These are phyloP conservation scores for Neonectria ditissima DNA, from an alignment of 2,329 filamentous ascomycete species.

Conservation along the genomic window DNA sequence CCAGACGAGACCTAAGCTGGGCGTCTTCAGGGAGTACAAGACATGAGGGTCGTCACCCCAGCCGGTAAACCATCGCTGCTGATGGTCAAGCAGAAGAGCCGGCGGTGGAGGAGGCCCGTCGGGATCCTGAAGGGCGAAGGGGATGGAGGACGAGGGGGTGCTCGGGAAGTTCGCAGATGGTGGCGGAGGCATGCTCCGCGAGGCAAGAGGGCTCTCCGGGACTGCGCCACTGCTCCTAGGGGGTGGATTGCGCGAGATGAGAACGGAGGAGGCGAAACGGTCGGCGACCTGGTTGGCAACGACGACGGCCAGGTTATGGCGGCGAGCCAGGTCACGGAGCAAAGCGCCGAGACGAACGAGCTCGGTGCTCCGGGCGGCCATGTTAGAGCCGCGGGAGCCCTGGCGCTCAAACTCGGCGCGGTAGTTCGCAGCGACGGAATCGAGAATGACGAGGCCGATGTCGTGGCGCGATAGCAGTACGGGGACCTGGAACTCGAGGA, in stretches of 20 bases:
- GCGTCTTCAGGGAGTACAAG: constrained; percentile 75
- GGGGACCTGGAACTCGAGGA: constrained; percentile 91
- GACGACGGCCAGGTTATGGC: constrained; percentile 83
- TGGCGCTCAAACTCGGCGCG: constrained; percentile 85
- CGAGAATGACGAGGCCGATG: constrained; percentile 85
- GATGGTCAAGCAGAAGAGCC: constrained; percentile 82
- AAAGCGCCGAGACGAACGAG: constrained; percentile 81
- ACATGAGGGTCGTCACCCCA: constrained; percentile 80
- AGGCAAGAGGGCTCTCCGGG: constrained; percentile 64
- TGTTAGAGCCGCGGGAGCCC: constrained; percentile 62
- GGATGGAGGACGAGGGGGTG: constrained; percentile 56
- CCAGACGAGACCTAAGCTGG: constrained; percentile 90
- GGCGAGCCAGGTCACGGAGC: constrained; percentile 80
- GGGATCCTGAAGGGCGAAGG: constrained; percentile 46
- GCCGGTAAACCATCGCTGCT: constrained; percentile 94
- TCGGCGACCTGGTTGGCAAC: constrained; percentile 97
- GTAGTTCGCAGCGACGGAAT: constrained; percentile 96
- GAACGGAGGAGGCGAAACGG: constrained; percentile 68
- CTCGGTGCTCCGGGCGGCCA: constrained; percentile 82
- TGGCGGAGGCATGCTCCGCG: constrained; percentile 54
- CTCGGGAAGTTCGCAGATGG: constrained; percentile 47
- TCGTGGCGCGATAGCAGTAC: constrained; percentile 81
- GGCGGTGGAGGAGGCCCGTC: constrained; percentile 54
- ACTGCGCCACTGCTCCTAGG: constrained; percentile 39
- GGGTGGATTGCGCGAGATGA: constrained; percentile 35